Evolutionary conservation across 768 basidiomycete genomes (phyloP).

Genomic region (Albatrellus ellisii): DNA sequence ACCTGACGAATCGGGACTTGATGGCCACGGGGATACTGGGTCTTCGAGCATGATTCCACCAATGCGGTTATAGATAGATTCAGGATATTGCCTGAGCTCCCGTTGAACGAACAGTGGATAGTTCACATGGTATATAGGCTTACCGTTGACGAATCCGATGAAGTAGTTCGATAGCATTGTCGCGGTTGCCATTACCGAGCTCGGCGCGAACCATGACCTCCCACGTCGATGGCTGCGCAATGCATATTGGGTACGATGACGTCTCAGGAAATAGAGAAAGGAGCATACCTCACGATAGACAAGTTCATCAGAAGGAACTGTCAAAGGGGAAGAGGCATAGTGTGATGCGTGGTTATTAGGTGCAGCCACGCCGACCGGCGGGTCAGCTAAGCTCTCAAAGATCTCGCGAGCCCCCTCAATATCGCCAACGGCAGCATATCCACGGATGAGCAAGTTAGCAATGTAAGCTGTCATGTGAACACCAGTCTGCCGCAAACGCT

Average conservation of each 20-base stretch:
- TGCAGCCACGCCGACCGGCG: slow-evolving; percentile 75
- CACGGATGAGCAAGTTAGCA: slow-evolving; percentile 72
- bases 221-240: slow-evolving; percentile 72
- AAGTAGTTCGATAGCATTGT: slow-evolving; percentile 55
- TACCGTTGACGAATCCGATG: slow-evolving; percentile 63
- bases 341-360: slow-evolving; percentile 79
- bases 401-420: slow-evolving; percentile 59
- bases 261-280: slow-evolving; percentile 1
- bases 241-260: slow-evolving; percentile 1
- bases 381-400: slow-evolving; percentile 75
- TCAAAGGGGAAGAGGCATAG: slow-evolving; percentile 25
- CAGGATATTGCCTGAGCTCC: slow-evolving; percentile 49
- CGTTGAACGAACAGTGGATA: slow-evolving; percentile 7
- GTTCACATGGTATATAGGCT: slow-evolving; percentile 10
- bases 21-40: slow-evolving; percentile 32
- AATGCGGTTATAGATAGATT: slow-evolving; percentile 68
- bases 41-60: slow-evolving; percentile 73
- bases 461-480: slow-evolving; percentile 94
- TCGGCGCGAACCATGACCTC: slow-evolving; percentile 94
- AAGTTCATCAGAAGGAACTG: slow-evolving; percentile 33
- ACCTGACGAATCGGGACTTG: slow-evolving; percentile 7
- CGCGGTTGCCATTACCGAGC: slow-evolving; percentile 61
- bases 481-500: slow-evolving; percentile 42
- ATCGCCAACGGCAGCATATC: slow-evolving; percentile 52
- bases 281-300: slow-evolving; percentile 70